Evolutionary conservation across 257 asterid species (phyloP).

Genomic region (Phtheirospermum japonicum): DNA sequence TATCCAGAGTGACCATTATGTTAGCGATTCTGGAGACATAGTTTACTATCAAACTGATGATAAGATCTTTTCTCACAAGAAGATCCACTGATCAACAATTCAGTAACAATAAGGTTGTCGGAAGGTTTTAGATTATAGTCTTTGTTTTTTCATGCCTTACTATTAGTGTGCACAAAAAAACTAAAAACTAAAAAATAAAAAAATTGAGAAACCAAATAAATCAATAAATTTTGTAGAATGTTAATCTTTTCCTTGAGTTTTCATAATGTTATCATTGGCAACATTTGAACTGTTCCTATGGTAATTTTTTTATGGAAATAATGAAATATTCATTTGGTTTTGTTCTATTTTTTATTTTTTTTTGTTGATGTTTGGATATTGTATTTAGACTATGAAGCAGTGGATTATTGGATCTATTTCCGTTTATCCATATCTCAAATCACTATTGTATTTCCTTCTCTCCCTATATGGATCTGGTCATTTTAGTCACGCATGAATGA

Average conservation of each 20-base stretch:
- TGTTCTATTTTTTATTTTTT: not conserved
- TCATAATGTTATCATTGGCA: constrained; percentile 1
- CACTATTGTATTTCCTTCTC: too few relatives aligned
- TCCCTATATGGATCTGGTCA: too few relatives aligned
- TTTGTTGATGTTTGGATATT: not conserved
- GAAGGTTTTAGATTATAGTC: not conserved
- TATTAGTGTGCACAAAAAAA: not conserved
- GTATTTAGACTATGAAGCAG: not conserved
- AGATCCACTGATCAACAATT: constrained; percentile 17
- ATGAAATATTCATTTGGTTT: not conserved
- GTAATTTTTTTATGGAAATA: not conserved
- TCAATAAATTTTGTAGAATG: not conserved
- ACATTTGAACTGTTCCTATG: not conserved
- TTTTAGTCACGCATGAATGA: too few relatives aligned
- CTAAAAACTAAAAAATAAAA: too few relatives aligned
- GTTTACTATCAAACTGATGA: constrained; percentile 71
- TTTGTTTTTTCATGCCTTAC: not conserved
- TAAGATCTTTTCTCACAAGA: constrained; percentile 17
- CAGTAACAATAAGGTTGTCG: not conserved
- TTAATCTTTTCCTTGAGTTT: not conserved
- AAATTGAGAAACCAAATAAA: not conserved
- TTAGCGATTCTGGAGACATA: constrained; percentile 70
- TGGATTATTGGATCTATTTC: too few relatives aligned
- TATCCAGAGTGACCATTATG: constrained; percentile 62
- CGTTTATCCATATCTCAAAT: too few relatives aligned